A percentile compares a stretch with the other conserved stretches of the same genome.
Conservation (phyloP, 352 stramenopile species). For the Phytophthora quininea region DNA sequence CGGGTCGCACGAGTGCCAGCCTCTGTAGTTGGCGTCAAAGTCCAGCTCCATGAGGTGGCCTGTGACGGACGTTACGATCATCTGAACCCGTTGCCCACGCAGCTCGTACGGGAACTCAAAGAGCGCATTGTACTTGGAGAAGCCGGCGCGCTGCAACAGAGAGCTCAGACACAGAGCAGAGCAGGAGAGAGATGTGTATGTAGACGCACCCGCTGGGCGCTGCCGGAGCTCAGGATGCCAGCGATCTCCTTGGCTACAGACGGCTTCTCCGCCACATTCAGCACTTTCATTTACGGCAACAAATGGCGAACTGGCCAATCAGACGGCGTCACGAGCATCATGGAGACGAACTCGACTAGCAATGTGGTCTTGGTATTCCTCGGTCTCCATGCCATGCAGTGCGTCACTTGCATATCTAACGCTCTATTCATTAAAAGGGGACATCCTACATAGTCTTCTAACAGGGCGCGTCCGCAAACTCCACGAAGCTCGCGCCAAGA, state of each 20-base stretch:
- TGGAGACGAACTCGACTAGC: too few relatives aligned
- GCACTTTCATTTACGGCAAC: conserved; percentile 64
- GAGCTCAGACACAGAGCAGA: conserved; percentile 7
- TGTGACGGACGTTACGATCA: conserved; percentile 96
- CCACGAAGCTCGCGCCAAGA: conserved; percentile 1
- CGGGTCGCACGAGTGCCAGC: conserved; percentile 95
- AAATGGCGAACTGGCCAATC: neutral
- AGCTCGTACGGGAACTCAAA: conserved; percentile 93
- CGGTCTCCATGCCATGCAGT: neutral
- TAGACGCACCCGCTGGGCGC: conserved; percentile 59
- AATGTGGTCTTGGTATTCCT: too few relatives aligned
- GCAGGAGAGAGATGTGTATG: neutral
- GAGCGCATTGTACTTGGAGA: conserved; percentile 91
- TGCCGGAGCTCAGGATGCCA: conserved; percentile 89
- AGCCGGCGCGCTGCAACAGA: conserved; percentile 54
- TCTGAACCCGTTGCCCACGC: conserved; percentile 82
- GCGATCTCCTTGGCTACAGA: conserved; percentile 98
- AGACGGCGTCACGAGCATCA: too few relatives aligned
- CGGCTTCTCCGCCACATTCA: conserved; percentile 99
- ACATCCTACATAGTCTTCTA: conserved; percentile 20
- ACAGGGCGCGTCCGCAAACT: conserved; percentile 5
- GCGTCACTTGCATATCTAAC: conserved; percentile 40
- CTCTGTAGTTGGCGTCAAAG: conserved; percentile 88
- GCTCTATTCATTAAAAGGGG: conserved; percentile 44
- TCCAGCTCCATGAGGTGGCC: conserved; percentile 98